These are phyloP conservation scores for Phytophthora ramorum DNA, from an alignment of 352 stramenopile species.

Conservation along the genomic window DNA sequence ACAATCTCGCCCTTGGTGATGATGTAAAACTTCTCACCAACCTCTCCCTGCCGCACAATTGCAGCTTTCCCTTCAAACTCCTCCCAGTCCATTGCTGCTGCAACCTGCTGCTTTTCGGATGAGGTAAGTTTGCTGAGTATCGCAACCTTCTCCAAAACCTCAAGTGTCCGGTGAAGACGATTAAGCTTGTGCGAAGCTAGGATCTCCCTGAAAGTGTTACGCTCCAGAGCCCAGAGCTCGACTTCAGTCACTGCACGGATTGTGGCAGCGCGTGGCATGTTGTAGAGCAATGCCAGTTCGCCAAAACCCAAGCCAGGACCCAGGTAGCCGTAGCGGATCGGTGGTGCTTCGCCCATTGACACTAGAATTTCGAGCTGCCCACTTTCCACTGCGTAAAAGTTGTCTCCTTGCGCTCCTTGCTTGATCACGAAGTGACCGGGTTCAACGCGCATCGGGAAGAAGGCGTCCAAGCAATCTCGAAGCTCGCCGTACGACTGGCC, in stretches of 20 bases:
- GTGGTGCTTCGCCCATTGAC: slow-evolving; percentile 48
- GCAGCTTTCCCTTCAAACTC: slow-evolving; percentile 61
- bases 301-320: slow-evolving; percentile 89
- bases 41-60: slow-evolving; percentile 77
- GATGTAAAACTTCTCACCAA: slow-evolving; percentile 83
- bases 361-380: slow-evolving; percentile 81
- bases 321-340: slow-evolving; percentile 78
- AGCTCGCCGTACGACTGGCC: slow-evolving; percentile 63
- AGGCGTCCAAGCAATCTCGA: slow-evolving; percentile 75
- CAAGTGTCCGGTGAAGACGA: slow-evolving; percentile 63
- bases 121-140: slow-evolving; percentile 77
- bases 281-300: slow-evolving; percentile 97
- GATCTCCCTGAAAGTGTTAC: slow-evolving; percentile 80
- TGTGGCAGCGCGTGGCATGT: slow-evolving; percentile 95
- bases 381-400: slow-evolving; percentile 78
- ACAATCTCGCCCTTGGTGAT: slow-evolving; percentile 80
- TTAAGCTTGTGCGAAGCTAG: slow-evolving; percentile 76
- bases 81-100: slow-evolving; percentile 84
- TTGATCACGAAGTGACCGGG: slow-evolving; percentile 61
- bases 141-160: slow-evolving; percentile 59
- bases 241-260: slow-evolving; percentile 75
- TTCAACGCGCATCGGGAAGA: slow-evolving; percentile 62
- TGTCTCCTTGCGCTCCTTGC: slow-evolving; percentile 77
- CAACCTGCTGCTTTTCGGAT: slow-evolving; percentile 73
- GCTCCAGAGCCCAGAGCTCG: slow-evolving; percentile 75